Evolutionary conservation across 1,139 yeast genomes (phyloP).

Genomic region (Protomyces inundatus): DNA sequence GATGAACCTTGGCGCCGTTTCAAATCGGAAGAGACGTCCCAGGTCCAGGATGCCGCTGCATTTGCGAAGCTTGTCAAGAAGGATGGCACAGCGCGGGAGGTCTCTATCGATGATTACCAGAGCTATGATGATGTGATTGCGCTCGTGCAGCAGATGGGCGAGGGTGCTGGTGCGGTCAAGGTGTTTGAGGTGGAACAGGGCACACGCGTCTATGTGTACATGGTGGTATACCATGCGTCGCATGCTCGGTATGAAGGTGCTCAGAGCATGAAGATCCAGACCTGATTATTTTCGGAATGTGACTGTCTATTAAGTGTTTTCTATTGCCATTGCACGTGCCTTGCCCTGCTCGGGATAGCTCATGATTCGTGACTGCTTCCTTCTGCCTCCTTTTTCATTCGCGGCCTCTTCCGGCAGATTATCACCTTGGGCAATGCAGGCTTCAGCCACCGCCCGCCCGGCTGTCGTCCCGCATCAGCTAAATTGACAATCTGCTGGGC

Average conservation of each 20-base stretch:
- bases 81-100: neutral
- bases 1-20: slow-evolving; percentile 20
- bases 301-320: neutral
- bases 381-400: too few species aligned
- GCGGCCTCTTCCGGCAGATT: too few species aligned
- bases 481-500: too few species aligned
- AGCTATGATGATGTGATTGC: neutral
- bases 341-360: too few species aligned
- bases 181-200: slow-evolving; percentile 5
- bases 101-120: neutral
- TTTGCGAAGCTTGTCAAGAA: neutral
- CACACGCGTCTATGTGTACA: slow-evolving; percentile 5
- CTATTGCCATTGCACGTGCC: too few species aligned
- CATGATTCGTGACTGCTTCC: too few species aligned
- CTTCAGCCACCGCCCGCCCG: too few species aligned
- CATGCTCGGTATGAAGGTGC: neutral
- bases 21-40: neutral
- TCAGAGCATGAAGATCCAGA: slow-evolving; percentile 13
- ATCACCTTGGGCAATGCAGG: too few species aligned
- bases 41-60: slow-evolving; percentile 1
- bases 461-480: too few species aligned
- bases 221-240: neutral
- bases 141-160: neutral
- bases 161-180: neutral
- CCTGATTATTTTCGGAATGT: neutral